Base-by-base conservation (phyloP, 1,139 yeast species). In the Yamadazyma conglobata region DNA sequence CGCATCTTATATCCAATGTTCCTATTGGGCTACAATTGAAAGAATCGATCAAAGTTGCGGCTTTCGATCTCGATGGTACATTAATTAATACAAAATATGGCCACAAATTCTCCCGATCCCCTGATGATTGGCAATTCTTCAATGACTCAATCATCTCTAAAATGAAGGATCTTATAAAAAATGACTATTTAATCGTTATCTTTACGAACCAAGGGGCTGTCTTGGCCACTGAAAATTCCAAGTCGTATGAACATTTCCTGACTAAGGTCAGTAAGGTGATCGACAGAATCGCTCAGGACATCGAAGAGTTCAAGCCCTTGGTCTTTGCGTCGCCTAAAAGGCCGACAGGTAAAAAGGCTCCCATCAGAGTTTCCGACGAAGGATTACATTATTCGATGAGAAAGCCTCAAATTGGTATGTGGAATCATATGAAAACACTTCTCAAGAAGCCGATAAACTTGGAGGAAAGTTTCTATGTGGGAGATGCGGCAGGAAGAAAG, bases 401-500 rank as follows among this genome's bases (percentile, higher is more conserved):
- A 30, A 91, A 91, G 48, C 98, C 98, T 0, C 62, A 58, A 3
- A 53, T 51, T 0, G 96, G 95, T 0, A 80, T 85, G 88, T 79
- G 82, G 77, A 53, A 62, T 1, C 67, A 61, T 25, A 59, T 81
- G 20, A 39, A 40, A 9, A 44, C 51, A n/a, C 70, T 73, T 47
- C 52, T 72, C 37, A 54, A 44, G 7, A 21, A 43, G 30, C 46
- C 13, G 32, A 44, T 78, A 2, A 73, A 72, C 36, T 33, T 54
- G 25, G 61, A 56, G 1, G 43, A 59, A 16, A 74, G 85, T 33
- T 73, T 81, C 40, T 91, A 59, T 50, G 89, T 89, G n/a, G 98
- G 98, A 4, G 98, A 91, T 60, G 97, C 97, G 0, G 97, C 96
- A 6, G 98, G 97, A 0, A 64, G 97, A 32, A 48, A 53, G 2